Base-by-base conservation (phyloP, 306 rosid genomes). In the Vachellia collinsii region DNA sequence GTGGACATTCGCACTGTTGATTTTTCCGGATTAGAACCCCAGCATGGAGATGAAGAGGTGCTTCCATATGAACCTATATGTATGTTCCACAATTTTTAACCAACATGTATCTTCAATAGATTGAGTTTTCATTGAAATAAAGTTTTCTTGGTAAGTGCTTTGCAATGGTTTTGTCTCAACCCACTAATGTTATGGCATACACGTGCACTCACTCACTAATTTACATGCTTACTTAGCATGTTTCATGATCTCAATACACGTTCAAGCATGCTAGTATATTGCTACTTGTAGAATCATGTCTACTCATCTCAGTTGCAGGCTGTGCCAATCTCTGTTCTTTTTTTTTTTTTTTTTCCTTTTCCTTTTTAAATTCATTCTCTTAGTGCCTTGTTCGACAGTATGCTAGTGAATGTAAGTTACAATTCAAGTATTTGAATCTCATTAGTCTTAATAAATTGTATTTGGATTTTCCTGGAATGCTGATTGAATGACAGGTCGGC, bases 41-140 rank as follows among this genome's bases (percentile, higher is more conserved):
- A 95, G 72, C 92, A 74, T 87, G 99, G 99, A 12, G 99, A 95
- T 86, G 88, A 91, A 82, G 97, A 95, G 98, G 99, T 95, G 79
- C 88, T 86, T 88, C 88, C 79, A 87, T 88, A 82, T 83, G 88
- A 89, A 83, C 87, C 79, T 80, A 69, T 87, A 79, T 81, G 93
- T 88, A 88, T 87, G 88, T 91, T 85, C 82, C 72, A 46, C 86
- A 83, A 84, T 58, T 53, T 22, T 87, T 83, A 85, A 79, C 85
- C 79, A 79, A 69, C 84, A 77, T 79, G 92, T 88, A 85, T 87
- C 87, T 89, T 84, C 83, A 74, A 48, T 86, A 82, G 87, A 88
- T 86, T 82, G 77, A 74, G 46, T 86, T 61, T 66, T 73, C 61
- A 74, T 63, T 74, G 51, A 79, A 54, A 82, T 81, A 50, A 13